phyloP scores from a whole-genome alignment of 2,329 filamentous ascomycete species.

The Dothistroma pini region DNA sequence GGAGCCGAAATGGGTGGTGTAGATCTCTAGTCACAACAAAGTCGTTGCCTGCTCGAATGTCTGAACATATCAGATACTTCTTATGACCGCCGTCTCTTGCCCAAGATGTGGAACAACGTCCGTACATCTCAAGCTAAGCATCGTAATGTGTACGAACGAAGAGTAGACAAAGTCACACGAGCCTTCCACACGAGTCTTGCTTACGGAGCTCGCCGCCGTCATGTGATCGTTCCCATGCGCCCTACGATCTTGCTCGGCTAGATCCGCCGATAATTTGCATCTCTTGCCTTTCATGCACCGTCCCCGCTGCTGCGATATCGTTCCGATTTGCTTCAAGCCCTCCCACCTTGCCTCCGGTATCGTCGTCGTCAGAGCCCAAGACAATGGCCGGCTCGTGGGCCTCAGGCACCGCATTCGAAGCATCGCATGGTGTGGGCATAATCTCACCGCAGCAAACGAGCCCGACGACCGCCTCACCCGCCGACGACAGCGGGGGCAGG shows the following conservation, averaged over 20 bases:
- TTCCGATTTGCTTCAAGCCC: not conserved
- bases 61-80: no score
- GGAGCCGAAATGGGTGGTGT: no score
- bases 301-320: conserved; percentile 3
- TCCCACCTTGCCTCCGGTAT: conserved; percentile 4
- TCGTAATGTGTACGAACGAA: no score
- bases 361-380: conserved; percentile 1
- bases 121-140: no score
- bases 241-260: not conserved
- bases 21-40: no score
- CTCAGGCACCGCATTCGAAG: conserved; percentile 21
- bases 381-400: conserved; percentile 21
- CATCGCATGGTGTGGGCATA: conserved; percentile 4
- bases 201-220: not conserved
- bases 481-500: conserved; percentile 5
- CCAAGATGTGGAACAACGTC: no score
- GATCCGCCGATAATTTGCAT: not conserved
- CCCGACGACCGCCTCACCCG: conserved; percentile 8
- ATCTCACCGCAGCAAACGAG: conserved; percentile 15
- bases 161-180: not conserved
- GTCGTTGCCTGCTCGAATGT: no score
- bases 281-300: not conserved
- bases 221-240: not conserved
- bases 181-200: not conserved
- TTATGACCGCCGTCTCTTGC: no score